Conservation (phyloP, 306 rosid species). For the Parietaria judaica region DNA sequence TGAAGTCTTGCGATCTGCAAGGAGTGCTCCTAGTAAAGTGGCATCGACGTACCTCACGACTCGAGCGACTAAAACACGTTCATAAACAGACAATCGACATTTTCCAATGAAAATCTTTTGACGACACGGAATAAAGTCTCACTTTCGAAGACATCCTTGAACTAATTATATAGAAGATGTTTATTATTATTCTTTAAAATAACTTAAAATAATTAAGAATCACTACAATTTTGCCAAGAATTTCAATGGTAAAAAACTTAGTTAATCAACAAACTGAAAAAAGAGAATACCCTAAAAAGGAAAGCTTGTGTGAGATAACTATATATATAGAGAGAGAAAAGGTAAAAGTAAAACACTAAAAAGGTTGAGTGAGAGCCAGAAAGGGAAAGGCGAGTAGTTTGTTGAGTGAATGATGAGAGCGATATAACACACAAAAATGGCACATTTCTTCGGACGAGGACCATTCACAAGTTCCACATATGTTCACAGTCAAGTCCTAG, state of each 20-base stretch:
- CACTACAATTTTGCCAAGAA: not conserved
- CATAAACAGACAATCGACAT: no score
- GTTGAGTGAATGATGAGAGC: conserved; percentile 48
- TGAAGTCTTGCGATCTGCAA: no score
- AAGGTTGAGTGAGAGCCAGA: conserved; percentile 24
- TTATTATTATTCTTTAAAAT: no score
- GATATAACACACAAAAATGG: conserved; percentile 31
- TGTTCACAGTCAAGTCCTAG: conserved; percentile 25
- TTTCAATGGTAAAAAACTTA: not conserved
- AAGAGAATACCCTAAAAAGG: conserved; percentile 31
- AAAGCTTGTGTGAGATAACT: conserved; percentile 15
- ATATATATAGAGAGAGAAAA: not conserved
- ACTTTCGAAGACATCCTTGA: no score
- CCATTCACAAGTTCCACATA: conserved; percentile 5
- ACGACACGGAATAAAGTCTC: no score
- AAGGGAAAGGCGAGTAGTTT: conserved; percentile 48
- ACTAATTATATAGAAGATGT: no score
- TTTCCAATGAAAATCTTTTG: no score
- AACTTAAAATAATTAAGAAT: no score
- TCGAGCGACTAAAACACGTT: no score
- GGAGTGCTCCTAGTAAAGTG: no score
- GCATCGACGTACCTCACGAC: no score
- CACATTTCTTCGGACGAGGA: not conserved
- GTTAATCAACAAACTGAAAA: conserved; percentile 10
- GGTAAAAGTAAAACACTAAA: conserved; percentile 7